A percentile compares a stretch with the other conserved stretches of the same genome.
Conservation (phyloP, 2,329 filamentous ascomycete genomes). For the Neoascochyta sp. region DNA sequence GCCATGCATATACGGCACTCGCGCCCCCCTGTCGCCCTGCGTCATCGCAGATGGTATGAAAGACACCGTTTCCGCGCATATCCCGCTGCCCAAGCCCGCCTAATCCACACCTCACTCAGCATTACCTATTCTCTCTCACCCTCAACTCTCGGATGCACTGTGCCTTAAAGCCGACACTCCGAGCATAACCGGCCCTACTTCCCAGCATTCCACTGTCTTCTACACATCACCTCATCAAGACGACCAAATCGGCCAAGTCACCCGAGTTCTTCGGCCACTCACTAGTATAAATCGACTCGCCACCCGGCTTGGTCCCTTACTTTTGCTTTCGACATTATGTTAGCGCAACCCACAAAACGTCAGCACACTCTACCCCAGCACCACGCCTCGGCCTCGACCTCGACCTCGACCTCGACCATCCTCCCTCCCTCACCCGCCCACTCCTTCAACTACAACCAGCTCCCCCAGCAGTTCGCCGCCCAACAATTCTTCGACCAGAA, state of each 20-base stretch:
- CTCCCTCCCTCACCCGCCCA: conserved; percentile 32
- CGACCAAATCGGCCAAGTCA: conserved; percentile 21
- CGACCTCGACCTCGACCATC: conserved; percentile 16
- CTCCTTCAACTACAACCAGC: conserved; percentile 26
- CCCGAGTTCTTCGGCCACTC: conserved; percentile 30
- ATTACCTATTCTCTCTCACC: too few relatives aligned
- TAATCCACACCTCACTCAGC: too few relatives aligned
- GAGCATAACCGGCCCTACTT: conserved; percentile 20
- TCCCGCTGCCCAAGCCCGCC: conserved; percentile 19
- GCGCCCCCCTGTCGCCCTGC: conserved; percentile 17
- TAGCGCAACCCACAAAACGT: conserved; percentile 38
- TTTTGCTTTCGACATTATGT: conserved; percentile 34
- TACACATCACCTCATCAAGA: conserved; percentile 35
- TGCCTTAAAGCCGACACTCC: conserved; percentile 25
- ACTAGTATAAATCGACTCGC: conserved; percentile 39
- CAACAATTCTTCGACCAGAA: conserved; percentile 33
- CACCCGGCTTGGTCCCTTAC: conserved; percentile 34
- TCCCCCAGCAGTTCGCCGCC: conserved; percentile 21
- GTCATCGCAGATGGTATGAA: conserved; percentile 23
- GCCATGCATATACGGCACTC: conserved; percentile 10
- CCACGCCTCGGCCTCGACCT: too few relatives aligned
- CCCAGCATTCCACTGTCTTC: conserved; percentile 24
- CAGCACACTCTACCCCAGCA: conserved; percentile 30
- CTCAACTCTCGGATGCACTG: conserved; percentile 10
- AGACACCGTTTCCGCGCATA: conserved; percentile 18